Base-by-base conservation (phyloP, 2,329 filamentous ascomycete species). In the Conoideocrella luteorostrata region DNA sequence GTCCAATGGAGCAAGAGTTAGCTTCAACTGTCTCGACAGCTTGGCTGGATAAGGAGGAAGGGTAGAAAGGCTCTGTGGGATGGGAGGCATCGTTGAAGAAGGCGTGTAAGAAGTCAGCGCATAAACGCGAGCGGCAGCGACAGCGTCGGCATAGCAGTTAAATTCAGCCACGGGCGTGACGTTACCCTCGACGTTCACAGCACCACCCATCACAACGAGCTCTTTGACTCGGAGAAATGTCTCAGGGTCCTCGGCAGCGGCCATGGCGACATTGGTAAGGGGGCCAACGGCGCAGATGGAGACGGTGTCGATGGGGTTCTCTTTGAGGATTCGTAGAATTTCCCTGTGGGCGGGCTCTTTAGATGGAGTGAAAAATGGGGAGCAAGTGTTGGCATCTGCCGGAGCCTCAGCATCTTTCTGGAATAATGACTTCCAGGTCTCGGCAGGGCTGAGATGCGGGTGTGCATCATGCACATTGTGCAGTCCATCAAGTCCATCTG, bases 141-240 rank as follows among this genome's bases (percentile, higher is more conserved):
- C 75, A 17, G 86, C 74, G 61, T 98, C 94, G 46, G 93, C 90
- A 58, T 88, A 95, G 45, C 85, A 86, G 70, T 98, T 98, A 77
- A 98, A 98, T 63, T 98, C 93, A 50, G 87, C 88, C 11, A 84
- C 78, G 2, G 93, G 91, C 36, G 80, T 82, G 57, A 87, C 81
- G 63, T 98, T 98, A 53, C 93, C 93, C 40, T 82, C 76, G 35
- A 81, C 69, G 47, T 86, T 74, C 43, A 98, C 77, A 20, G 87
- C 83, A 47, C 93, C 93, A 47, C 91, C 93, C 93, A 98, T 98
- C 37, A 96, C 86, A 4, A 95, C 84, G 3, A 98, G 77, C 64
- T 97, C 89, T 63, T 94, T 95, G 39, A 82, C 87, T 34, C 82
- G 80, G 44, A 98, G 73, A 63, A 98, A 96, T 0, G 89, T 84